Evolutionary conservation across 306 rosid genomes (phyloP).

Genomic region (Quercus glauca): DNA sequence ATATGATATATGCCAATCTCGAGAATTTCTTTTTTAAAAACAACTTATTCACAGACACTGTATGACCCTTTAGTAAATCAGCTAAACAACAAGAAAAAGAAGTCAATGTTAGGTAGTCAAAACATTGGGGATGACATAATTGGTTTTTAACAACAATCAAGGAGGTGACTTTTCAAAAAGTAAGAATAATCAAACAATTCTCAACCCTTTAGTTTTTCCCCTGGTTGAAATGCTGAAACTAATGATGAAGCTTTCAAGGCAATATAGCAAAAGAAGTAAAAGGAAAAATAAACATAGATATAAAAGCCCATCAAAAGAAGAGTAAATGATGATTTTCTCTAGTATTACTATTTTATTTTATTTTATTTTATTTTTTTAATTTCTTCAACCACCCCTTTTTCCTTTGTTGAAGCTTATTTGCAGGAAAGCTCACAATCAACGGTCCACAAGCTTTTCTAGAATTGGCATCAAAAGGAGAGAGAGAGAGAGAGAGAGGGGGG

Average conservation of each 20-base stretch:
- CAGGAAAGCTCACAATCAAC: constrained; percentile 41
- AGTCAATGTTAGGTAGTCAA: constrained; percentile 58
- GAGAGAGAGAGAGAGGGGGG: constrained; percentile 13
- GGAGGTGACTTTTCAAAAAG: constrained; percentile 37
- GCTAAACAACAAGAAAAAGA: constrained; percentile 29
- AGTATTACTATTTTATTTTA: neutral
- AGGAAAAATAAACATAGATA: neutral
- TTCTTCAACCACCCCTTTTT: constrained; percentile 24
- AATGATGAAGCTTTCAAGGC: constrained; percentile 44
- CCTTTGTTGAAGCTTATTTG: constrained; percentile 27
- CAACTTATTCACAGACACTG: constrained; percentile 2
- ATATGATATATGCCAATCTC: constrained; percentile 25
- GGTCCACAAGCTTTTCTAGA: constrained; percentile 25
- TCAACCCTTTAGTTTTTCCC: constrained; percentile 12
- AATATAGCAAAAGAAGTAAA: constrained; percentile 17
- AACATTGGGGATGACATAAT: constrained; percentile 34
- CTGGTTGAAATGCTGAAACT: constrained; percentile 10
- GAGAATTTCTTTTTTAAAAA: constrained; percentile 18
- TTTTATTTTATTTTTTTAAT: neutral
- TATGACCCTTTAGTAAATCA: constrained; percentile 37
- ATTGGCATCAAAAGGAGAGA: constrained; percentile 31
- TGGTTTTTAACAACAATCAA: constrained; percentile 35
- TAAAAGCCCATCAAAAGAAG: constrained; percentile 46
- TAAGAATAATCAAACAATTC: constrained; percentile 35
- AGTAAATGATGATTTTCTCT: constrained; percentile 34